Percentiles rank a stretch among this genome's conserved stretches.
Conservation (phyloP, 2,329 filamentous ascomycete species). For the Phialocephala subalpina region DNA sequence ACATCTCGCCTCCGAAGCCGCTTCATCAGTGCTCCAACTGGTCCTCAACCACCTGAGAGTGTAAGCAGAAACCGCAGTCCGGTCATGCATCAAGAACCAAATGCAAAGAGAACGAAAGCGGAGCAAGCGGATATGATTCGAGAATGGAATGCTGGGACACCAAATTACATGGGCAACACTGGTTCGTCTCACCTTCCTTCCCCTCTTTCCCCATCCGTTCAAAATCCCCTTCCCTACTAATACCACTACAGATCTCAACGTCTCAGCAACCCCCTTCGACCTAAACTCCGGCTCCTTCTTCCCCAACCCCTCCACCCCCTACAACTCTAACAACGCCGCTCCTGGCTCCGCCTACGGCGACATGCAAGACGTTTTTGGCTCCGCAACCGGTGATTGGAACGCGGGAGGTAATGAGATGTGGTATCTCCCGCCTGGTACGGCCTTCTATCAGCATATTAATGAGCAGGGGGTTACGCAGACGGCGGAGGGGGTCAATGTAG, state of each 20-base stretch:
- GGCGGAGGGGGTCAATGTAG: conserved; percentile 71
- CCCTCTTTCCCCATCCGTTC: not conserved
- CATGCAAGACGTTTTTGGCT: conserved; percentile 38
- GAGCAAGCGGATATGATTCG: conserved; percentile 36
- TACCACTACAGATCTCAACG: conserved; percentile 43
- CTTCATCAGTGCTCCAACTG: conserved; percentile 71
- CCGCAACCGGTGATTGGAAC: conserved; percentile 38
- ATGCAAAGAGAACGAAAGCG: conserved; percentile 42
- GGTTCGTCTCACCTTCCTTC: not conserved
- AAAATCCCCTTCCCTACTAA: conserved; percentile 17
- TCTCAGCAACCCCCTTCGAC: conserved; percentile 71
- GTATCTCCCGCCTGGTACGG: conserved; percentile 70
- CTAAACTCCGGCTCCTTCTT: conserved; percentile 62
- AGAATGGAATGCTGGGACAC: conserved; percentile 42
- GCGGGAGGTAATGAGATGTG: conserved; percentile 60
- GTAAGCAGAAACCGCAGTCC: conserved; percentile 40
- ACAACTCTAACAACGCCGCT: conserved; percentile 40
- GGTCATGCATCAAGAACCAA: conserved; percentile 39
- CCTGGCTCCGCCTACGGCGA: conserved; percentile 43
- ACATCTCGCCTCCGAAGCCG: conserved; percentile 77
- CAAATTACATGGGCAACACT: conserved; percentile 36
- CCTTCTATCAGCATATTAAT: conserved; percentile 72
- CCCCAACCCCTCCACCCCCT: conserved; percentile 51
- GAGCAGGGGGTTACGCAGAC: conserved; percentile 70
- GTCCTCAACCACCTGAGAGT: conserved; percentile 42